These are phyloP conservation scores for Salix viminalis DNA, from an alignment of 345 rosid species.

Conservation along the genomic window DNA sequence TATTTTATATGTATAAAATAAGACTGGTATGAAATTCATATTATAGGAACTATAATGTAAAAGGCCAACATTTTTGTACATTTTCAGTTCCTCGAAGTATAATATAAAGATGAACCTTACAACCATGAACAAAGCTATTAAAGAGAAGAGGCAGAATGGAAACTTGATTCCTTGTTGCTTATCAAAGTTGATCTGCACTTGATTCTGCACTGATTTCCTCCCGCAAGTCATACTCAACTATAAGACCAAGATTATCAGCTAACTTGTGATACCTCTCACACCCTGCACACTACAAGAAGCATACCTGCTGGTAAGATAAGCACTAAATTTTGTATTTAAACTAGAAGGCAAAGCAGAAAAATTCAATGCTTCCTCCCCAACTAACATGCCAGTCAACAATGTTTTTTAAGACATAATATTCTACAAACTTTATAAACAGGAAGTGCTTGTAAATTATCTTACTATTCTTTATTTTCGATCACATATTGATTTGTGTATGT, in stretches of 20 bases:
- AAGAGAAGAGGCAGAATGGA: background rate
- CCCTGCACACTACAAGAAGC: constrained; percentile 71
- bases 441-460: background rate
- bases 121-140: constrained; percentile 8
- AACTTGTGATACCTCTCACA: constrained; percentile 82
- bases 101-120: constrained; percentile 12
- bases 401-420: background rate
- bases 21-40: constrained; percentile 17
- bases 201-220: constrained; percentile 42
- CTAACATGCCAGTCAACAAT: background rate
- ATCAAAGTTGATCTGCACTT: constrained; percentile 43
- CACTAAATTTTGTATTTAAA: background rate
- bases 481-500: background rate
- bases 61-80: constrained; percentile 19
- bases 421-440: background rate
- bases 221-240: constrained; percentile 70
- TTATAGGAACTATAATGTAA: constrained; percentile 24
- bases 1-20: constrained; percentile 29
- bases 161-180: constrained; percentile 5
- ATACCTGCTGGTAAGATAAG: constrained; percentile 16
- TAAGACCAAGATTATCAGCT: constrained; percentile 83
- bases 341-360: background rate
- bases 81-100: constrained; percentile 16
- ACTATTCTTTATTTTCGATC: background rate
- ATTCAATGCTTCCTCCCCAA: background rate